A percentile compares a stretch with the other conserved stretches of the same genome.
phyloP scores from a whole-genome alignment of 2,329 filamentous ascomycete genomes.

The Helminthosporium solani region DNA sequence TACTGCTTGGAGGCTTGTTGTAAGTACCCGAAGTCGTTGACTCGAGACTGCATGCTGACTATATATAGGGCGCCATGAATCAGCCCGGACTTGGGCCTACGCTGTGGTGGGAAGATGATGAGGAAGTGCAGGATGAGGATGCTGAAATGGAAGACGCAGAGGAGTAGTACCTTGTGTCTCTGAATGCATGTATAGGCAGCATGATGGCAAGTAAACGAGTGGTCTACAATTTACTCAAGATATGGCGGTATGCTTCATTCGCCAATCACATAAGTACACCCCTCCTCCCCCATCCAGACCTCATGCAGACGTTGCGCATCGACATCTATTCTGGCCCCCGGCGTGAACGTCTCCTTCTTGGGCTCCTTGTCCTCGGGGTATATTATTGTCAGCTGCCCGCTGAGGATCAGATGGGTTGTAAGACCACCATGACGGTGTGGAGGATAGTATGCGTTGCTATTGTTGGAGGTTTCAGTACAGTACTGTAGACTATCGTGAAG shows the following conservation, averaged over 20 bases:
- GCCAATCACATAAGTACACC: constrained; percentile 68
- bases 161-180: constrained; percentile 11
- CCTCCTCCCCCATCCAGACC: constrained; percentile 66
- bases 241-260: constrained; percentile 43
- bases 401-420: constrained; percentile 69
- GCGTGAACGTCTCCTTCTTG: constrained; percentile 59
- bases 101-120: constrained; percentile 48
- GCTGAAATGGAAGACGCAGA: constrained; percentile 29
- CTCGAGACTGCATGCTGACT: constrained; percentile 9
- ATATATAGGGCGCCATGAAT: constrained; percentile 48
- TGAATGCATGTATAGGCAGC: constrained; percentile 8
- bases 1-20: constrained; percentile 68
- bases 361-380: constrained; percentile 62
- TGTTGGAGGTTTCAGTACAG: too few relatives aligned
- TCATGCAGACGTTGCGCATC: constrained; percentile 65
- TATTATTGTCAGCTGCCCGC: constrained; percentile 64
- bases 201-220: constrained; percentile 1
- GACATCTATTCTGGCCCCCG: constrained; percentile 66
- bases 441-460: constrained; percentile 66
- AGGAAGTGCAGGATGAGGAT: constrained; percentile 25
- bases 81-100: constrained; percentile 50
- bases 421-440: constrained; percentile 65
- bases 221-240: too few relatives aligned
- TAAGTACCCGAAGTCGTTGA: constrained; percentile 21
- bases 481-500: too few relatives aligned